These are phyloP conservation scores for Mayamaea pseudoterrestris DNA, from an alignment of 108 stramenopile genomes.

Conservation along the genomic window DNA sequence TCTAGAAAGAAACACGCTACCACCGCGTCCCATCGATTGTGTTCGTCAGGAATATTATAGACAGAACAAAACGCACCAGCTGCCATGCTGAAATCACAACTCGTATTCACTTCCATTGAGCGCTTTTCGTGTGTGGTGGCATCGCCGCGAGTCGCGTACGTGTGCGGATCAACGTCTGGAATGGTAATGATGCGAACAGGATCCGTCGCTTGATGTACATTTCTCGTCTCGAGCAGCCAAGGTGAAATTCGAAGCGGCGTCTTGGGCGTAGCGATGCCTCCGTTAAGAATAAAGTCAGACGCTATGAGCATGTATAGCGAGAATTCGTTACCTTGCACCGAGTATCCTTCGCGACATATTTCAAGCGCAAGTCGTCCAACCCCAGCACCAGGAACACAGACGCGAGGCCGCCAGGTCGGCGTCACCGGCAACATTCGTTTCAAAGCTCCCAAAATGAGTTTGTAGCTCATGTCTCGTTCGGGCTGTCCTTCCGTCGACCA, in stretches of 20 bases:
- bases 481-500: constrained; percentile 75
- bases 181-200: constrained; percentile 40
- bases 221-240: constrained; percentile 58
- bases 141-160: too few species aligned
- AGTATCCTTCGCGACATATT: constrained; percentile 70
- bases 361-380: constrained; percentile 90
- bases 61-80: constrained; percentile 85
- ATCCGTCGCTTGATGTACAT: constrained; percentile 30
- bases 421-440: too few species aligned
- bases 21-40: constrained; percentile 70
- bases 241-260: constrained; percentile 46
- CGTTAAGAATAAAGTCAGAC: constrained; percentile 86
- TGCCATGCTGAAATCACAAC: constrained; percentile 64
- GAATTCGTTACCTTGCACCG: constrained; percentile 94
- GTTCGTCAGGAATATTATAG: constrained; percentile 36
- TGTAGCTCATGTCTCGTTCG: constrained; percentile 73
- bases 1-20: constrained; percentile 92
- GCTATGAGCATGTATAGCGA: constrained; percentile 87
- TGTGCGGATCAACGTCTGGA: constrained; percentile 79
- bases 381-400: constrained; percentile 71
- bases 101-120: constrained; percentile 8
- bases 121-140: too few species aligned
- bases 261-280: constrained; percentile 26
- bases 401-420: constrained; percentile 3
- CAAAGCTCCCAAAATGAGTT: constrained; percentile 51